Conservation (phyloP, 306 rosid species). For the Gynostemma pentaphyllum region DNA sequence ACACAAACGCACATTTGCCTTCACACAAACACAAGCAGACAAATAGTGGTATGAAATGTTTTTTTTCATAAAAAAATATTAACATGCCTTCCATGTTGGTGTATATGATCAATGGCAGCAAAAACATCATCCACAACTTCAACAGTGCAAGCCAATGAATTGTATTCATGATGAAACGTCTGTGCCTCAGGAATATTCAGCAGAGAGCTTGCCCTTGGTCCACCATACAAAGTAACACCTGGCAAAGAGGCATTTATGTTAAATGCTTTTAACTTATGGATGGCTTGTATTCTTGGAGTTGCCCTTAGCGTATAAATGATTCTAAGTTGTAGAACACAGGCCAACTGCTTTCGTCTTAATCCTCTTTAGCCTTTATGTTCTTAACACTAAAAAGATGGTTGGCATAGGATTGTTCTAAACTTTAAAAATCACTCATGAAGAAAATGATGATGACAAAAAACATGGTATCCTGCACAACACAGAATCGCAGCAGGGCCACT, state of each 20-base stretch:
- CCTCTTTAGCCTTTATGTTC: not conserved
- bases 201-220: constrained; percentile 63
- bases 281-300: not conserved
- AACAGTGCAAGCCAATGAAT: constrained; percentile 78
- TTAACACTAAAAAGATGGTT: not conserved
- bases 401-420: not conserved
- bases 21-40: constrained; percentile 1
- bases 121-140: constrained; percentile 76
- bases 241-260: constrained; percentile 12
- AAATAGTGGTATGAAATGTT: not conserved
- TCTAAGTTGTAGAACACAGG: not conserved
- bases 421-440: not conserved
- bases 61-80: not conserved
- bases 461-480: not conserved
- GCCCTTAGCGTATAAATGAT: not conserved
- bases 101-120: constrained; percentile 76
- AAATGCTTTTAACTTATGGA: not conserved
- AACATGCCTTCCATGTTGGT: constrained; percentile 80
- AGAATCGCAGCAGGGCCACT: not conserved
- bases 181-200: constrained; percentile 56
- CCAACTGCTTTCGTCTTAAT: not conserved
- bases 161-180: constrained; percentile 79
- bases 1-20: not conserved
- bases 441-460: not conserved
- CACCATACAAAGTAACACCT: constrained; percentile 81